A percentile compares a stretch with the other conserved stretches of the same genome.
Evolutionary conservation across 768 basidiomycete genomes (phyloP).

Genomic region (Pleurotus djamor): DNA sequence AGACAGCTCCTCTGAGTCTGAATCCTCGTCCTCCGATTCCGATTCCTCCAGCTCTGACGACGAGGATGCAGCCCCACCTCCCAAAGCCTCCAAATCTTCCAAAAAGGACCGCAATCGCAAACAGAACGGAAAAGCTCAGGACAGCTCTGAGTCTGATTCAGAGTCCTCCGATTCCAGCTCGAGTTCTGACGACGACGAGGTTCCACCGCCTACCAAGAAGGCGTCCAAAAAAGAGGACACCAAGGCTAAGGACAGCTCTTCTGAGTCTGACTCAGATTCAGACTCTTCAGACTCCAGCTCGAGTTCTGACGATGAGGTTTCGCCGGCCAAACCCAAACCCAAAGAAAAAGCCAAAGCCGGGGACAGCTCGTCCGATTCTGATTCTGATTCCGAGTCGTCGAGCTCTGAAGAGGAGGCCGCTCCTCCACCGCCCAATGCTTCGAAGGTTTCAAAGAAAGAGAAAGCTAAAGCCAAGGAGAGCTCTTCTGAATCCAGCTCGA

Average conservation of each 20-base stretch:
- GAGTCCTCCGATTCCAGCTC: slow-evolving; percentile 9
- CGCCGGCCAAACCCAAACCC: background rate
- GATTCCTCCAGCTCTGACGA: slow-evolving; percentile 11
- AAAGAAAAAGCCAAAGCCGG: background rate
- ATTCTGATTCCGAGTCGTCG: slow-evolving; percentile 11
- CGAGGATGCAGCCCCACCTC: background rate
- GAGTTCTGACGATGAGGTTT: too few relatives aligned
- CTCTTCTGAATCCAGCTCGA: too few relatives aligned
- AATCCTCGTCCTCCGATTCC: slow-evolving; percentile 11
- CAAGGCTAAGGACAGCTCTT: too few relatives aligned
- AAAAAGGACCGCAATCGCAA: background rate
- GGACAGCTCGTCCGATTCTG: slow-evolving; percentile 11
- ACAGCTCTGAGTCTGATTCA: slow-evolving; percentile 10
- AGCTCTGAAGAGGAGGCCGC: slow-evolving; percentile 8
- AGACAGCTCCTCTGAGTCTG: slow-evolving; percentile 11
- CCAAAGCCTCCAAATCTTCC: too few relatives aligned
- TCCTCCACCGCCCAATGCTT: background rate
- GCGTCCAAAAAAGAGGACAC: too few relatives aligned
- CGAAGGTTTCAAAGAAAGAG: too few relatives aligned
- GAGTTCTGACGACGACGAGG: slow-evolving; percentile 7
- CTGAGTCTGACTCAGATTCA: too few relatives aligned
- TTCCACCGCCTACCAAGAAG: background rate
- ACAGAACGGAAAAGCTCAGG: background rate
- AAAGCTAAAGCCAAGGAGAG: too few relatives aligned
- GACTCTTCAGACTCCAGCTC: too few relatives aligned